Conservation (phyloP, 2,329 filamentous ascomycete genomes). For the Sporothrix humicola region DNA sequence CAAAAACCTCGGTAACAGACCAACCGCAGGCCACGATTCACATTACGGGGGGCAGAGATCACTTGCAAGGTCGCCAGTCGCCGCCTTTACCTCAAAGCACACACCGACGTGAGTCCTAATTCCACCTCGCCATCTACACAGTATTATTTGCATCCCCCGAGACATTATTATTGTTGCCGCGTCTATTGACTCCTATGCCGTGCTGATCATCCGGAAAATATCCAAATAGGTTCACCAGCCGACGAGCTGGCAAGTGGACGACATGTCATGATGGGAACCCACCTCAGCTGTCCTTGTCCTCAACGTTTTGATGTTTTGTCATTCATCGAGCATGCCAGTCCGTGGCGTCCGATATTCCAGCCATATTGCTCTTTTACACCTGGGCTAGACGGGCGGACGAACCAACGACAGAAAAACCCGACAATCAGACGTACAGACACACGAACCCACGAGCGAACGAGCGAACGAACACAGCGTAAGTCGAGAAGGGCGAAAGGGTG, state of each 20-base stretch:
- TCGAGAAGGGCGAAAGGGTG: not conserved
- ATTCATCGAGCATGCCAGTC: not conserved
- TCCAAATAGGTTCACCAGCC: not conserved
- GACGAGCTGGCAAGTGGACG: not conserved
- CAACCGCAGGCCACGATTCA: not conserved
- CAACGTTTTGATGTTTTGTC: not conserved
- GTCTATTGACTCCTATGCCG: not conserved
- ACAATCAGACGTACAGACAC: not conserved
- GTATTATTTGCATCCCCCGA: no score
- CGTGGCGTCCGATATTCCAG: not conserved
- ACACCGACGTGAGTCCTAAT: no score
- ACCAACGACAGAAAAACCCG: not conserved
- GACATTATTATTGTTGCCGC: no score
- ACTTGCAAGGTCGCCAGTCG: not conserved
- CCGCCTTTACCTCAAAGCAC: not conserved
- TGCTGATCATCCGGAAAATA: not conserved
- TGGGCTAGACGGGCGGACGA: not conserved
- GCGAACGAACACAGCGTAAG: not conserved
- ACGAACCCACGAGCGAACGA: not conserved
- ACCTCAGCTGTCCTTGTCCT: not conserved
- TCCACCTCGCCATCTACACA: no score
- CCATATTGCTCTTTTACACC: not conserved
- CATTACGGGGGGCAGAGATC: not conserved
- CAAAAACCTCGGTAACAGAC: constrained; percentile 20
- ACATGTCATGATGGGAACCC: not conserved